Evolutionary conservation across 495 filamentous ascomycete genomes (phyloP), one percentile per base, ranked within the genome.

Genomic region (Aspergillus olivimuriae): DNA sequence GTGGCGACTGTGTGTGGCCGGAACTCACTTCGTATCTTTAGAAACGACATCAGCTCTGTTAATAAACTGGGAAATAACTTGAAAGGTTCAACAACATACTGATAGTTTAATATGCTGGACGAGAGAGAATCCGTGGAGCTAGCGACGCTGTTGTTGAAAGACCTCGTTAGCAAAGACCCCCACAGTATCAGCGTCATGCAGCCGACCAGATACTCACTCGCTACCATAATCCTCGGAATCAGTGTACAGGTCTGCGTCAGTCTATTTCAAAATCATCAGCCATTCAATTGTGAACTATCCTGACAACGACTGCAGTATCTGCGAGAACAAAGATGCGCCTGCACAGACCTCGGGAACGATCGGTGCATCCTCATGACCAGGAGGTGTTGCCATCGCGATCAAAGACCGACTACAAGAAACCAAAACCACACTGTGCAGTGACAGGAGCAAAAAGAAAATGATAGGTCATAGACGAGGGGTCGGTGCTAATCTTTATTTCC

Each of bases 71-170:
- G n/a, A n/a, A n/a, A n/a, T n/a, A n/a, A n/a, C n/a, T n/a, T 51
- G n/a, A 33, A 41, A 47, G 32, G 19, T 21, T 30, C 6, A 16
- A 31, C 19, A 17, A 21, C 49, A 1, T 31, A 52, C 44, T 52
- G 44, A 20, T 52, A 47, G 16, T 52, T 40, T 14, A 52, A 14
- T 28, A 52, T 47, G 14, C 44, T 52, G 7, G 44, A 52, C 11
- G 39, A 28, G 2, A 52, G 34, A 24, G 44, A 47, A 2, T 39
- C 19, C 2, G 49, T 52, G 28, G 43, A 39, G 24, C 44, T 44
- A 8, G 15, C 40, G 11, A 21, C 16, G 24, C 36, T 40, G 20
- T 33, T 32, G 31, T 39, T 2, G 4, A 12, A 23, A 9, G 28
- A 10, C 4, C 12, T 3, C 17, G 6, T 37, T 15, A 37, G 30